phyloP scores from a whole-genome alignment of 345 rosid species.

The Firmiana major region DNA sequence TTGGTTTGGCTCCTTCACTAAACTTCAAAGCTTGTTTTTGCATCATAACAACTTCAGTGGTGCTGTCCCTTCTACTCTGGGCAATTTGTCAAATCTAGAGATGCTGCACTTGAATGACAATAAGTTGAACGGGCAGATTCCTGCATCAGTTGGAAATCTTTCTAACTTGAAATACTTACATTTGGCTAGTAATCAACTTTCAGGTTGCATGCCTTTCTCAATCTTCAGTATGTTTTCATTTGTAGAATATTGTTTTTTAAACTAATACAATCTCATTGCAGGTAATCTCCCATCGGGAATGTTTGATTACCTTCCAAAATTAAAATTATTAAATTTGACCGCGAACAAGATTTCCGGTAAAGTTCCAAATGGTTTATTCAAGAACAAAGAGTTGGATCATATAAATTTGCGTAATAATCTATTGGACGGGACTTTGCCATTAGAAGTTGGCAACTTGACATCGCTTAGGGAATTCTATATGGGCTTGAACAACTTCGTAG shows the following conservation, averaged over 20 bases:
- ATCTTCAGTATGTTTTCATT: neutral
- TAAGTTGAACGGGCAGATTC: too few relatives aligned
- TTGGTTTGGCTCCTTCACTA: too few relatives aligned
- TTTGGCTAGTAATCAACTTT: neutral
- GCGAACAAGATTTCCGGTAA: neutral
- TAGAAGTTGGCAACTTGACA: neutral
- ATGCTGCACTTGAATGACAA: too few relatives aligned
- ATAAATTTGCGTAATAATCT: neutral
- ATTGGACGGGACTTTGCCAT: neutral
- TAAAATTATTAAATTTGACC: neutral
- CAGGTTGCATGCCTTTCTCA: neutral
- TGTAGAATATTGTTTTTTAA: neutral
- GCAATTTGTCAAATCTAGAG: too few relatives aligned
- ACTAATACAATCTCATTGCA: neutral
- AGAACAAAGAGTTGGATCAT: neutral
- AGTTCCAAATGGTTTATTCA: neutral
- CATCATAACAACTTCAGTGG: too few relatives aligned
- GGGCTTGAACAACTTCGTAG: neutral
- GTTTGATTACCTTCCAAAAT: neutral
- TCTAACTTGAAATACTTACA: neutral
- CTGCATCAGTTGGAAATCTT: neutral
- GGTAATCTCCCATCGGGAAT: neutral
- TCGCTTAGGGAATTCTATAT: neutral
- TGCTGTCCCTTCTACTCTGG: too few relatives aligned
- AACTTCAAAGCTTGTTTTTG: too few relatives aligned